Evolutionary conservation across 148 eudicot species (phyloP).

Genomic region (Polygonum maritimum): DNA sequence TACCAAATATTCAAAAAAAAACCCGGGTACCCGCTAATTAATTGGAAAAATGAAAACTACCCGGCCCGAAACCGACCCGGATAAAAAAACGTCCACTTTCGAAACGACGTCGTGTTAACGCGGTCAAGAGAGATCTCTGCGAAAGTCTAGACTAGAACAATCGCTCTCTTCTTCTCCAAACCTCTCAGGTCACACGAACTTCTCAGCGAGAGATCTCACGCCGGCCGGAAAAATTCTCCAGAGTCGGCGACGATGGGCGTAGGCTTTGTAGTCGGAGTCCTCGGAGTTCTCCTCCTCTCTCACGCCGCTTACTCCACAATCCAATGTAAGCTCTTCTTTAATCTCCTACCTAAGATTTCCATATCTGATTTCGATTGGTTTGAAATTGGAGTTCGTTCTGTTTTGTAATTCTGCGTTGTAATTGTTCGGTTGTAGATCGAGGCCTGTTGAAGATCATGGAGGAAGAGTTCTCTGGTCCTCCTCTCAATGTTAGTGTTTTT

Average conservation of each 20-base stretch:
- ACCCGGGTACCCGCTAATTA: too few species aligned
- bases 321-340: conserved; percentile 31
- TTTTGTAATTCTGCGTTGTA: neutral
- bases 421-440: conserved; percentile 44
- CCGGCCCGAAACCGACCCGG: neutral
- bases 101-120: conserved; percentile 1
- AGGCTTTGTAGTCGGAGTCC: conserved; percentile 40
- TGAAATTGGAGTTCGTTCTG: neutral
- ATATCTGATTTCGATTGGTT: neutral
- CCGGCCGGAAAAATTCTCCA: conserved; percentile 7
- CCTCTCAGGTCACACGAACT: neutral
- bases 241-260: conserved; percentile 21
- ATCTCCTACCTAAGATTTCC: neutral
- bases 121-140: neutral
- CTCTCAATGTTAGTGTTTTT: conserved; percentile 25
- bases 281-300: conserved; percentile 47
- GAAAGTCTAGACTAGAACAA: neutral
- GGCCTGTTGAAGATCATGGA: conserved; percentile 74
- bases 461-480: conserved; percentile 75
- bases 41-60: too few species aligned
- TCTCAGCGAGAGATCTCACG: neutral
- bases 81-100: neutral
- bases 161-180: neutral
- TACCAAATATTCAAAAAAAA: too few species aligned
- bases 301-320: conserved; percentile 68